Base-by-base conservation (phyloP, 805 yeast genomes). In the Saccharomycopsis vini region DNA sequence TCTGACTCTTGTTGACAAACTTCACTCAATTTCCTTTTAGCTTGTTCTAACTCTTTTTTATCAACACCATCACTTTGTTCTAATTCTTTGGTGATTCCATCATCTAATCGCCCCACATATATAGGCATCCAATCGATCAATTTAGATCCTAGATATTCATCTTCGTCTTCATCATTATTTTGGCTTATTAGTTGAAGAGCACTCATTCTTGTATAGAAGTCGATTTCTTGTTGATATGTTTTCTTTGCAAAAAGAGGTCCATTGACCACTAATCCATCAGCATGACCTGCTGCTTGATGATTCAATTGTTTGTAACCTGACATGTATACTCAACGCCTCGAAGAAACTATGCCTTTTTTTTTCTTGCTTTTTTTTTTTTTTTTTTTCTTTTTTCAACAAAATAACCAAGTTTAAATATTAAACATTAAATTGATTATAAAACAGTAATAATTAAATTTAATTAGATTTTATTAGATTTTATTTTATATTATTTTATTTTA, bases 271-370 rank as follows among this genome's bases (percentile, higher is more conserved):
- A 86, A 53, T 2, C 82, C 73, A 0, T 95, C 97, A 4, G 71
- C 84, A 56, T 90, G 98, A 4, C 98, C 98, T 0, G 97, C 97
- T 2, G 92, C 97, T 61, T 79, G 82, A 56, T 83, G 85, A 44
- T 59, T 22, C 12, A 48, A 36, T 26, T 20, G 13, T 43, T 35
- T 35, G 29, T 26, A 26, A 9, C 29, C 29, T 26, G 7, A 7
- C 29, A 26, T 26, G 7, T 26, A 12, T 26, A 7, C 7, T n/a
- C n/a, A n/a, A n/a, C n/a, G n/a, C n/a, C n/a, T n/a, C n/a, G n/a
- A n/a, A n/a, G n/a, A n/a, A n/a, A n/a, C n/a, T n/a, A n/a, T n/a
- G n/a, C n/a, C n/a, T n/a, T n/a, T n/a, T n/a, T n/a, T n/a, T n/a
- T n/a, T n/a, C n/a, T n/a, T n/a, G n/a, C n/a, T n/a, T n/a, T n/a